Evolutionary conservation across 352 stramenopile species (phyloP), one percentile per base, ranked within the genome.

Genomic region (Phytophthora sp.): DNA sequence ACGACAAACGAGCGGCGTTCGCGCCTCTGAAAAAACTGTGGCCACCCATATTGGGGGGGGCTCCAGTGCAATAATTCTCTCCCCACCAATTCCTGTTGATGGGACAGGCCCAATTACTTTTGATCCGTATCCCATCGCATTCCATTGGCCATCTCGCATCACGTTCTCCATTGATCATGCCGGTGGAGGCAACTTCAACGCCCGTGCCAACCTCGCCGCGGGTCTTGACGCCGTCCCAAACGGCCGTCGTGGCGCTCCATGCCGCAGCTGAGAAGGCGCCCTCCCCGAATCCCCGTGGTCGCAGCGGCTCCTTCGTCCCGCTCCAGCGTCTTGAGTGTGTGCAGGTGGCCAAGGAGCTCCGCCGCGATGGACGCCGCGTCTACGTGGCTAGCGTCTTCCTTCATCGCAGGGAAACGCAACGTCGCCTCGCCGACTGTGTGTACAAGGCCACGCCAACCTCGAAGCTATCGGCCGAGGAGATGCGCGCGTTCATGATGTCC

Each of bases 331-430:
- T 77, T 38, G 72, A 80, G 52, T 73, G 42, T 36, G 52, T 80
- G 3, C 64, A 65, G 11, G 69, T 80, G 57, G 49, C 47, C 38
- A 66, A 76, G 39, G 72, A 63, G 29, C 38, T 74, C 27, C 63
- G 65, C 3, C 68, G 69, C 57, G 57, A 59, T 35, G 64, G 72
- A 30, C 72, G 58, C 35, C 63, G 57, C 29, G 15, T 70, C 11
- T 77, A 80, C 68, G 72, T 73, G 24, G 57, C 52, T 31, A 41
- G 57, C 24, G 69, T 75, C n/a, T 80, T 71, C 38, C 44, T 77
- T n/a, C 65, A 73, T 24, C 71, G 71, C 47, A 69, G 29, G 29
- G 63, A 67, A 31, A 63, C 51, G 2, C 71, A 60, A 6, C 63
- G 57, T 11, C 71, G 67, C n/a, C 55, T 69, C n/a, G 76, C 71